phyloP scores from a whole-genome alignment of 257 asterid genomes.

The Nicotiana attenuata region DNA sequence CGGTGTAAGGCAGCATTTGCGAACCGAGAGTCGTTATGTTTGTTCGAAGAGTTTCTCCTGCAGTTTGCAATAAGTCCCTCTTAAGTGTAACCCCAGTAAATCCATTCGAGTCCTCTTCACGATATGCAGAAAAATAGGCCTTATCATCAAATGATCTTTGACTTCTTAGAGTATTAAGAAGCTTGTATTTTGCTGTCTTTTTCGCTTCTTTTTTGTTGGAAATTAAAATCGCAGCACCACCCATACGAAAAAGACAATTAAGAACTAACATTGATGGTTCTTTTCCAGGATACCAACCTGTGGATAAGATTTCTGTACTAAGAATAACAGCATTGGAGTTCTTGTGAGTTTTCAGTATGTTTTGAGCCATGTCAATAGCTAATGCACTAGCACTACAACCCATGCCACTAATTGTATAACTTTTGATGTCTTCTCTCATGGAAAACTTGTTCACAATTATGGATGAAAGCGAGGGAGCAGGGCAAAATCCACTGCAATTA shows the following conservation, averaged over 20 bases:
- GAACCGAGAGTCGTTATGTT: conserved; percentile 51
- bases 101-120: conserved; percentile 80
- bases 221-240: conserved; percentile 64
- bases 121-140: conserved; percentile 44
- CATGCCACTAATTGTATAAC: conserved; percentile 73
- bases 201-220: conserved; percentile 38
- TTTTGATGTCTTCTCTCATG: conserved; percentile 59
- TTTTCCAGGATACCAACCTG: conserved; percentile 88
- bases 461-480: conserved; percentile 65
- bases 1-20: conserved; percentile 49
- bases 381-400: conserved; percentile 87
- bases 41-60: conserved; percentile 58
- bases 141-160: conserved; percentile 68
- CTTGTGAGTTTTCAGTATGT: conserved; percentile 37
- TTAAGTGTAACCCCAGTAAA: conserved; percentile 60
- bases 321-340: conserved; percentile 53
- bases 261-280: conserved; percentile 51
- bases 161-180: conserved; percentile 46
- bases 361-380: conserved; percentile 58
- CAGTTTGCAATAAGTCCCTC: conserved; percentile 58
- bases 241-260: conserved; percentile 75
- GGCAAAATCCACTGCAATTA: conserved; percentile 93
- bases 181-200: conserved; percentile 49
- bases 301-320: conserved; percentile 74
- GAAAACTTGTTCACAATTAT: conserved; percentile 39